These are phyloP conservation scores for Escallonia rubra DNA, from an alignment of 129 eudicot genomes.

Conservation along the genomic window DNA sequence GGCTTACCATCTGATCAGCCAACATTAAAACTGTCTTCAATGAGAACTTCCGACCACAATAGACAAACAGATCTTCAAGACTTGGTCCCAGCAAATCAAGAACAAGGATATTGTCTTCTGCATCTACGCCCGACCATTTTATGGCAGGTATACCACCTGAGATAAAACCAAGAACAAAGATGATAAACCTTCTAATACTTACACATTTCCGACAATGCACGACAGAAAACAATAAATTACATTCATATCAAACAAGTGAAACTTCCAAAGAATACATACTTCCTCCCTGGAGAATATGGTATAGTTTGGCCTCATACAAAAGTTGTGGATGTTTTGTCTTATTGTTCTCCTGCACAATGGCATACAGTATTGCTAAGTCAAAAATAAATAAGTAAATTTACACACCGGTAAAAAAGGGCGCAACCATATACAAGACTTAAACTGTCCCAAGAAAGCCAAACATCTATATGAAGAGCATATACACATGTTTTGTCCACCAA, in stretches of 20 bases:
- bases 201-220: not conserved
- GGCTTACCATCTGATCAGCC: conserved; percentile 96
- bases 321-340: conserved; percentile 96
- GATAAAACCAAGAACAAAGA: conserved; percentile 6
- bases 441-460: not conserved
- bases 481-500: not conserved
- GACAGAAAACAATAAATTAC: not conserved
- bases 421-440: no score
- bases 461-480: no score
- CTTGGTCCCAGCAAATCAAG: conserved; percentile 95
- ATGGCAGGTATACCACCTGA: conserved; percentile 89
- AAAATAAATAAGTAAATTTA: not conserved
- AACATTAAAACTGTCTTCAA: conserved; percentile 92
- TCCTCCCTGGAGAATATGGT: conserved; percentile 94
- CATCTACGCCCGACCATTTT: conserved; percentile 95
- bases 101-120: conserved; percentile 85
- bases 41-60: conserved; percentile 90
- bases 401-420: no score
- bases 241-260: not conserved
- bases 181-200: not conserved
- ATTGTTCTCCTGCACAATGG: conserved; percentile 67
- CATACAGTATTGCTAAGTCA: not conserved
- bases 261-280: conserved; percentile 45
- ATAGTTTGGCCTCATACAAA: conserved; percentile 90
- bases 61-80: conserved; percentile 90